phyloP scores from a whole-genome alignment of 169 alveolate genomes.

The Besnoitia besnoiti region DNA sequence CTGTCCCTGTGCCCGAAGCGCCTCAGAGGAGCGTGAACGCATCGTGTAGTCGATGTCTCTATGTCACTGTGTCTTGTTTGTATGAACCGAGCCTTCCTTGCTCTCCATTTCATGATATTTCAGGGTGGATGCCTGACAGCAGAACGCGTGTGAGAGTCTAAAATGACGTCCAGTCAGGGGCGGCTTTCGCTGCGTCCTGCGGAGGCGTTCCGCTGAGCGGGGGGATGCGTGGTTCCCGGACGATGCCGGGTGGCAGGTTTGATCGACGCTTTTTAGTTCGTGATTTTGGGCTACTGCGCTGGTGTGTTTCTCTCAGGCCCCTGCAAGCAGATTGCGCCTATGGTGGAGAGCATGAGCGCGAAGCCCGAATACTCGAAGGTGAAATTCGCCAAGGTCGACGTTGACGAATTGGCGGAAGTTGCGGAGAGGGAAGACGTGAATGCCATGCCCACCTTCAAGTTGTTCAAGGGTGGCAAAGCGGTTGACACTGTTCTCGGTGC shows the following conservation, averaged over 20 bases:
- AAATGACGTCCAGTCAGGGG: no score
- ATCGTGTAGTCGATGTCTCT: no score
- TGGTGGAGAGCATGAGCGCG: conserved; percentile 24
- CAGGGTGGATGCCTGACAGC: no score
- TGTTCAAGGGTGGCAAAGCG: conserved; percentile 55
- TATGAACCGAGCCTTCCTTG: no score
- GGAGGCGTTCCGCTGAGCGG: no score
- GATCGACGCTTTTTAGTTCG: not conserved
- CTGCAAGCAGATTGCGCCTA: conserved; percentile 43
- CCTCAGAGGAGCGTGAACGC: no score
- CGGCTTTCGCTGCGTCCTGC: no score
- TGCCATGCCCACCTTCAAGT: conserved; percentile 69
- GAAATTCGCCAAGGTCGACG: conserved; percentile 49
- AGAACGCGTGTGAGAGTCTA: no score
- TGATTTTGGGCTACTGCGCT: not conserved
- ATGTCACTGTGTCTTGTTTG: no score
- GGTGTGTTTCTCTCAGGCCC: conserved; percentile 36
- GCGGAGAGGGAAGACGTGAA: conserved; percentile 55
- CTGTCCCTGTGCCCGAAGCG: no score
- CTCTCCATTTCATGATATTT: no score
- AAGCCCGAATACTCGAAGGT: conserved; percentile 47
- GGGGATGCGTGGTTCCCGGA: not conserved
- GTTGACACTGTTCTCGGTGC: conserved; percentile 61
- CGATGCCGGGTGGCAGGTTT: not conserved
- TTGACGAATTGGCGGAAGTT: conserved; percentile 48